Percentiles rank a stretch among this genome's conserved stretches.
phyloP scores from a whole-genome alignment of 2,329 filamentous ascomycete species.

The Colletotrichum agaves region DNA sequence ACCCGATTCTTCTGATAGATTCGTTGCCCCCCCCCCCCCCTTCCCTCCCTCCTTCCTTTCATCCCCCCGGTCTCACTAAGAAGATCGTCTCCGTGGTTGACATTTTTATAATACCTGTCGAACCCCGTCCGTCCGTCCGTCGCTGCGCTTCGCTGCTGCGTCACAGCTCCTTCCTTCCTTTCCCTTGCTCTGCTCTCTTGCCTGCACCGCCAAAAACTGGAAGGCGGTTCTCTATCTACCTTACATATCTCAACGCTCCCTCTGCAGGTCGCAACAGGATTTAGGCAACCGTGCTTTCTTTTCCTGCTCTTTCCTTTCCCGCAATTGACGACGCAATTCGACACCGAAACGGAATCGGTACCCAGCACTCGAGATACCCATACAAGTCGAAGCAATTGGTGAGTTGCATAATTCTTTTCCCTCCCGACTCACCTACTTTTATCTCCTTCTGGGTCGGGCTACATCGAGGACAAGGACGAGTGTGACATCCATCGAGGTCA shows the following conservation, averaged over 20 bases:
- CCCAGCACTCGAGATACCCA: constrained; percentile 8
- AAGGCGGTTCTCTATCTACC: constrained; percentile 2
- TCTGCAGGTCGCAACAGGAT: constrained; percentile 23
- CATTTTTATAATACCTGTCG: constrained; percentile 38
- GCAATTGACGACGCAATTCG: constrained; percentile 21
- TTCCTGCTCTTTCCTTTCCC: constrained; percentile 19
- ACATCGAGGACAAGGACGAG: neutral
- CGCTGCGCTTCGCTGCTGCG: constrained; percentile 34
- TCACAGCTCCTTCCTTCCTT: constrained; percentile 33
- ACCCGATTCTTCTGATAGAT: constrained; percentile 29
- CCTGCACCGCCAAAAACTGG: constrained; percentile 1
- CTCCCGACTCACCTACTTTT: neutral
- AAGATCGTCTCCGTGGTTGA: constrained; percentile 37
- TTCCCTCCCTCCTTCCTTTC: constrained; percentile 21
- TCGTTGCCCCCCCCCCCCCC: constrained; percentile 15
- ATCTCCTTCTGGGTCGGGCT: neutral
- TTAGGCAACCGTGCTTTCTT: constrained; percentile 27
- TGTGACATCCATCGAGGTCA: neutral
- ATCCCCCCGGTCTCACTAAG: constrained; percentile 36
- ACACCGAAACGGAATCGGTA: neutral
- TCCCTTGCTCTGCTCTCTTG: constrained; percentile 20
- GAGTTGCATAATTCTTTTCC: constrained; percentile 10
- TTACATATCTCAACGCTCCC: constrained; percentile 33
- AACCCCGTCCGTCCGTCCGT: constrained; percentile 35
- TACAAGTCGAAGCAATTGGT: constrained; percentile 1